Conservation (phyloP, 345 rosid species). For the Arabis hirsuta region DNA sequence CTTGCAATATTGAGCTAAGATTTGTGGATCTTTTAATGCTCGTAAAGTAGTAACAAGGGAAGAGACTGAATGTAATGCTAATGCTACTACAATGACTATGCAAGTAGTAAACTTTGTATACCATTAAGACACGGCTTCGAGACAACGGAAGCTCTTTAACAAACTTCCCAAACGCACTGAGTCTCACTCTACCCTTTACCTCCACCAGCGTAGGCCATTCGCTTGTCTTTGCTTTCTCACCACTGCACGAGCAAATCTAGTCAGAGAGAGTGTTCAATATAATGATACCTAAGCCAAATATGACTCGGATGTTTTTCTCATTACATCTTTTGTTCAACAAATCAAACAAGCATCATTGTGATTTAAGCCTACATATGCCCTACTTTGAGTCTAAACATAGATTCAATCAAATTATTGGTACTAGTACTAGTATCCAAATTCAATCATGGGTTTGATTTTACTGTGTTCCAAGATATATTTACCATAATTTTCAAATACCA, state of each 20-base stretch:
- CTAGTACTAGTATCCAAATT: neutral
- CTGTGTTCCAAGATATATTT: neutral
- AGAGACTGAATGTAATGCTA: slow-evolving; percentile 12
- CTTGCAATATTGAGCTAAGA: slow-evolving; percentile 39
- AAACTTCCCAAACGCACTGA: slow-evolving; percentile 93
- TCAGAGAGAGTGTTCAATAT: slow-evolving; percentile 15
- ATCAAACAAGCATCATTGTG: neutral
- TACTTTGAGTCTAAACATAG: neutral
- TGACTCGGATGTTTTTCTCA: neutral
- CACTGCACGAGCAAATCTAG: slow-evolving; percentile 55
- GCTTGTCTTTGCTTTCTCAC: slow-evolving; percentile 69
- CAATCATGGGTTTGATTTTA: slow-evolving; percentile 1
- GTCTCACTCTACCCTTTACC: slow-evolving; percentile 92
- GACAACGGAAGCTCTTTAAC: slow-evolving; percentile 92
- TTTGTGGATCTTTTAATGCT: slow-evolving; percentile 21
- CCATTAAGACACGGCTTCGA: slow-evolving; percentile 94
- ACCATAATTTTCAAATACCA: slow-evolving; percentile 11
- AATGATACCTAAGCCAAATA: neutral
- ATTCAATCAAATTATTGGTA: neutral
- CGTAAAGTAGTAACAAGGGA: slow-evolving; percentile 11
- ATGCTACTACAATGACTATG: slow-evolving; percentile 35
- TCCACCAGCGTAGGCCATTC: slow-evolving; percentile 80
- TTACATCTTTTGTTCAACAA: neutral
- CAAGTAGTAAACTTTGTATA: slow-evolving; percentile 56
- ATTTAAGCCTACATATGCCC: slow-evolving; percentile 8